These are phyloP conservation scores for Hypomyces rosellus DNA, from an alignment of 2,329 filamentous ascomycete genomes.

Conservation along the genomic window DNA sequence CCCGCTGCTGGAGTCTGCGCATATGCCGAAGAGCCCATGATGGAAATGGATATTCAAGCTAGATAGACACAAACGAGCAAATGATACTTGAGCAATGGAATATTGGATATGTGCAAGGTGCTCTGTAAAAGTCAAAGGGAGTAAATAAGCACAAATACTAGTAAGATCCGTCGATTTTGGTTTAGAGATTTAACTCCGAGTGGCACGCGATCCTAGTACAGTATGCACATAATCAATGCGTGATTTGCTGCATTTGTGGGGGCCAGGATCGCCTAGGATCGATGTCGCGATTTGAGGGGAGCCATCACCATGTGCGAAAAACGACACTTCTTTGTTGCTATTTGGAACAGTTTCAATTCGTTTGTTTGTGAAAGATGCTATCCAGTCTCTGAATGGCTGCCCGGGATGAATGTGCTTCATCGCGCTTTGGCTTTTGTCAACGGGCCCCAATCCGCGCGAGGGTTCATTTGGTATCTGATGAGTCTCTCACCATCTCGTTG, in stretches of 20 bases:
- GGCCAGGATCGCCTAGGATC: neutral
- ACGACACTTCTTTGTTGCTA: no score
- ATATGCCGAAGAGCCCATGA: neutral
- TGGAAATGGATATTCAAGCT: neutral
- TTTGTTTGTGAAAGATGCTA: no score
- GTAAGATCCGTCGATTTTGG: no score
- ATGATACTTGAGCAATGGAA: no score
- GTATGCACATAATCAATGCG: slow-evolving; percentile 2
- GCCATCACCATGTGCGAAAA: no score
- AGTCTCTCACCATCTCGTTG: slow-evolving; percentile 62
- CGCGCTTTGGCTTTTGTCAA: slow-evolving; percentile 54
- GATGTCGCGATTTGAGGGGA: neutral
- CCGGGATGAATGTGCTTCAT: slow-evolving; percentile 42
- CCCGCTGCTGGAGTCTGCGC: neutral
- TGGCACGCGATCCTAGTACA: slow-evolving; percentile 6
- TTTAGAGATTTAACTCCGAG: neutral
- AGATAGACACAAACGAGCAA: neutral
- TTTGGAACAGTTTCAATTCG: no score
- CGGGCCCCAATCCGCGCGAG: slow-evolving; percentile 89
- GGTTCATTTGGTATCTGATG: slow-evolving; percentile 85
- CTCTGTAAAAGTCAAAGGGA: no score
- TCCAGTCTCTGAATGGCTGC: no score
- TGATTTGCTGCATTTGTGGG: slow-evolving; percentile 7
- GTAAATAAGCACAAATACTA: no score
- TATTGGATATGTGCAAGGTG: no score